phyloP scores from a whole-genome alignment of 768 basidiomycete genomes.

The Termitomyces bulborhizus region DNA sequence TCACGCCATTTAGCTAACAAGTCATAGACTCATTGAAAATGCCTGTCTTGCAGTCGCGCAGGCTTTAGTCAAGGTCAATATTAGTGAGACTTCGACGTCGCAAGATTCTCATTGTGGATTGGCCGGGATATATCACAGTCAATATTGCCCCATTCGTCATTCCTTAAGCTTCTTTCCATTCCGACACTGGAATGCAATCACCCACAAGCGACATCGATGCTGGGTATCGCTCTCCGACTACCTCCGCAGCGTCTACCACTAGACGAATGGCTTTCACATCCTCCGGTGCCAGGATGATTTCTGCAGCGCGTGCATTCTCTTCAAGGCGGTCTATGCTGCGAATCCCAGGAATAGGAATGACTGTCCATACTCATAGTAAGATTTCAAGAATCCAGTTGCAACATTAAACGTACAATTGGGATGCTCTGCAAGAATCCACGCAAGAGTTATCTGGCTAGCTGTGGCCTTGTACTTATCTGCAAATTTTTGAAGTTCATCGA shows the following conservation, averaged over 20 bases:
- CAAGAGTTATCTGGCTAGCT: conserved; percentile 36
- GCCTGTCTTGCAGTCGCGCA: conserved; percentile 79
- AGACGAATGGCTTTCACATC: conserved; percentile 18
- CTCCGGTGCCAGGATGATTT: conserved; percentile 13
- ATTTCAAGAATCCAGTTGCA: not conserved
- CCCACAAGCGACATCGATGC: too few relatives aligned
- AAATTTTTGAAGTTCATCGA: conserved; percentile 26
- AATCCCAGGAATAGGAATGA: conserved; percentile 1
- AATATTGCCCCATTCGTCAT: too few relatives aligned
- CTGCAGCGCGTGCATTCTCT: conserved; percentile 17
- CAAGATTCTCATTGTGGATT: not conserved
- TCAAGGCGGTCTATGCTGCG: conserved; percentile 13
- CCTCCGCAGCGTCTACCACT: not conserved
- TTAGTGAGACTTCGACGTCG: not conserved
- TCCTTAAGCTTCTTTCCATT: conserved; percentile 7
- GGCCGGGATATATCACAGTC: conserved; percentile 32
- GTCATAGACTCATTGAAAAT: conserved; percentile 61
- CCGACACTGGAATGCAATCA: conserved; percentile 4
- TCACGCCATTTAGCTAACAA: not conserved
- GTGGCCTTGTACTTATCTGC: conserved; percentile 30
- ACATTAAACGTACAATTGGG: conserved; percentile 10
- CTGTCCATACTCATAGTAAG: not conserved
- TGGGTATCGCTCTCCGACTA: not conserved
- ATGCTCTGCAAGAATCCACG: conserved; percentile 35
- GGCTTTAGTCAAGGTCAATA: conserved; percentile 61